A percentile compares a stretch with the other conserved stretches of the same genome.
phyloP scores from a whole-genome alignment of 2,329 filamentous ascomycete genomes.

The Ramularia collo-cygni region DNA sequence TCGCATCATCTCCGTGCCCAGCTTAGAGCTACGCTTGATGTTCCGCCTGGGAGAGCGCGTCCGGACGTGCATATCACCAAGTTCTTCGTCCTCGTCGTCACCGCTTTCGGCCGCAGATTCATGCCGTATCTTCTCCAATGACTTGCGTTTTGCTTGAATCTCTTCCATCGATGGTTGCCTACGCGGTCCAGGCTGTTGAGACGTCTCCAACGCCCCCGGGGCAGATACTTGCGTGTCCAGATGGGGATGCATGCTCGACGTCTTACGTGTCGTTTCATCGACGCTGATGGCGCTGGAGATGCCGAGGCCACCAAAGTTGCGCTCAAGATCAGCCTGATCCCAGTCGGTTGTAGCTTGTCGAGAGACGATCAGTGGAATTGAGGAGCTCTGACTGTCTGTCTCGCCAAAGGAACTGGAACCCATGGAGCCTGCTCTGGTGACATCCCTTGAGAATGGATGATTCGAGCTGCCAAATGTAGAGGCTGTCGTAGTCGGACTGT shows the following conservation, averaged over 20 bases:
- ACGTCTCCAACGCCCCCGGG: slow-evolving; percentile 40
- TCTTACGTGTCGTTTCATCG: slow-evolving; percentile 16
- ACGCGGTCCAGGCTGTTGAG: slow-evolving; percentile 35
- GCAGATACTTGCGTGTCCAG: slow-evolving; percentile 61
- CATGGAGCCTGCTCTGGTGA: slow-evolving; percentile 56
- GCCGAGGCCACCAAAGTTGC: slow-evolving; percentile 59
- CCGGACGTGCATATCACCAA: slow-evolving; percentile 55
- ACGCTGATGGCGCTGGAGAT: slow-evolving; percentile 42
- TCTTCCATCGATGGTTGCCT: slow-evolving; percentile 66
- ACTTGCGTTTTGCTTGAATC: slow-evolving; percentile 66
- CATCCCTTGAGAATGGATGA: slow-evolving; percentile 33
- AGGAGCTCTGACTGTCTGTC: slow-evolving; percentile 63
- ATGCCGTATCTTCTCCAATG: slow-evolving; percentile 62
- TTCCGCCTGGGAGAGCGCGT: slow-evolving; percentile 52
- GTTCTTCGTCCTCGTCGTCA: slow-evolving; percentile 90
- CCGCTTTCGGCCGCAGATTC: slow-evolving; percentile 75
- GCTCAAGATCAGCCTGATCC: slow-evolving; percentile 53
- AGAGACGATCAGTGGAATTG: slow-evolving; percentile 59
- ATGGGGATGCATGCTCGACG: slow-evolving; percentile 36
- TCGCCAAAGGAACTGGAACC: slow-evolving; percentile 85
- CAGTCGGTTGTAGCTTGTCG: slow-evolving; percentile 67
- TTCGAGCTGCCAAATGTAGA: slow-evolving; percentile 60
- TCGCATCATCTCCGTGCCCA: slow-evolving; percentile 96
- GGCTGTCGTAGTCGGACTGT: slow-evolving; percentile 68
- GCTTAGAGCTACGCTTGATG: slow-evolving; percentile 59